Percentiles rank a stretch among this genome's conserved stretches.
Evolutionary conservation across 805 yeast species (phyloP).

Genomic region (Candida michaelii): DNA sequence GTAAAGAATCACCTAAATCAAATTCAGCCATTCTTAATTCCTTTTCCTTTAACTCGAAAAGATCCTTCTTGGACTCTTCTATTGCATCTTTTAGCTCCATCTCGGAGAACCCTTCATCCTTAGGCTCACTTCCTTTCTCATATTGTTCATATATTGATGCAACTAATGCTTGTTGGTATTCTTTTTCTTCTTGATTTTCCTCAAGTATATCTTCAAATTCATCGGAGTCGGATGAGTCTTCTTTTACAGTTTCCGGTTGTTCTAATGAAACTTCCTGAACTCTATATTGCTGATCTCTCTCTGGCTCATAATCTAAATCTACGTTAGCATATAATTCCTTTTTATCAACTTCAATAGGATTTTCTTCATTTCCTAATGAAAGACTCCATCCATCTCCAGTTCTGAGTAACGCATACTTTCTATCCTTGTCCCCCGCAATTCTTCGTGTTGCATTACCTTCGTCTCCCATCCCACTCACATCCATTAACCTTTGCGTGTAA

Average conservation of each 20-base stretch:
- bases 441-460: conserved; percentile 52
- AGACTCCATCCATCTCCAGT: conserved; percentile 85
- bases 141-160: conserved; percentile 37
- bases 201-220: conserved; percentile 63
- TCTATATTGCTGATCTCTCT: not conserved
- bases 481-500: conserved; percentile 84
- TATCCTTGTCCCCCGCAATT: conserved; percentile 80
- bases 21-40: conserved; percentile 7
- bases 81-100: conserved; percentile 47
- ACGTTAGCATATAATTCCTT: conserved; percentile 7
- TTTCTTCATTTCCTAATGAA: conserved; percentile 52
- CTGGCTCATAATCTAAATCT: conserved; percentile 4
- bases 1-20: conserved; percentile 21
- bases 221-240: conserved; percentile 13
- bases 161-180: conserved; percentile 29
- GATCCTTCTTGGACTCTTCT: conserved; percentile 47
- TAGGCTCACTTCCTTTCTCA: conserved; percentile 12
- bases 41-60: conserved; percentile 26
- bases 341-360: conserved; percentile 56
- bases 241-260: too few relatives aligned
- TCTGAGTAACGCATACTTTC: conserved; percentile 70
- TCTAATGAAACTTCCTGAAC: too few relatives aligned
- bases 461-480: conserved; percentile 75
- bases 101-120: conserved; percentile 7
- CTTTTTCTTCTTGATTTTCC: conserved; percentile 30